A percentile compares a stretch with the other conserved stretches of the same genome.
phyloP scores from a whole-genome alignment of 306 rosid species.

The Abrus pulchellus region DNA sequence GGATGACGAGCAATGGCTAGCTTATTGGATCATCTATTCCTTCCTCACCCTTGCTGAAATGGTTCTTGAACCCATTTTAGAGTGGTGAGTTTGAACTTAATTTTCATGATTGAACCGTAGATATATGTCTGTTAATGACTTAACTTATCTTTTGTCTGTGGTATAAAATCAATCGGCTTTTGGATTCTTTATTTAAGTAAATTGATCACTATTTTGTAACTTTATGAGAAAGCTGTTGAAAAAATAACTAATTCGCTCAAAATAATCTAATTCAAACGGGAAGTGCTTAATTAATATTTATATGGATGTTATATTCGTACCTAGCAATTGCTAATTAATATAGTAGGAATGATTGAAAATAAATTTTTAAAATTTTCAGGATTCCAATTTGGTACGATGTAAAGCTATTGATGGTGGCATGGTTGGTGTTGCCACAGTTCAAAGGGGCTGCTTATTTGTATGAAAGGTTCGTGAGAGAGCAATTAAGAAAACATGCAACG shows the following conservation, averaged over 20 bases:
- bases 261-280: no score
- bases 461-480: slow-evolving; percentile 74
- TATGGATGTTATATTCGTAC: not conserved
- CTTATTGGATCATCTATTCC: slow-evolving; percentile 95
- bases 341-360: not conserved
- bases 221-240: no score
- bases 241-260: no score
- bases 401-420: slow-evolving; percentile 82
- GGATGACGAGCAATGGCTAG: slow-evolving; percentile 94
- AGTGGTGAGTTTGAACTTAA: slow-evolving; percentile 58
- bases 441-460: slow-evolving; percentile 91
- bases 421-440: slow-evolving; percentile 94
- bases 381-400: slow-evolving; percentile 87
- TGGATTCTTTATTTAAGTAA: no score
- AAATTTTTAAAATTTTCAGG: slow-evolving; percentile 54
- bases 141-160: no score
- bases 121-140: no score
- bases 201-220: no score
- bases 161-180: no score
- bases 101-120: not conserved
- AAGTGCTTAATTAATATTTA: not conserved
- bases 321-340: not conserved
- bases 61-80: slow-evolving; percentile 70
- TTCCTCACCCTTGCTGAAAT: slow-evolving; percentile 88
- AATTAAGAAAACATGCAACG: slow-evolving; percentile 56